Conservation (phyloP, 768 basidiomycete genomes). For the Termitomyces sp. region DNA sequence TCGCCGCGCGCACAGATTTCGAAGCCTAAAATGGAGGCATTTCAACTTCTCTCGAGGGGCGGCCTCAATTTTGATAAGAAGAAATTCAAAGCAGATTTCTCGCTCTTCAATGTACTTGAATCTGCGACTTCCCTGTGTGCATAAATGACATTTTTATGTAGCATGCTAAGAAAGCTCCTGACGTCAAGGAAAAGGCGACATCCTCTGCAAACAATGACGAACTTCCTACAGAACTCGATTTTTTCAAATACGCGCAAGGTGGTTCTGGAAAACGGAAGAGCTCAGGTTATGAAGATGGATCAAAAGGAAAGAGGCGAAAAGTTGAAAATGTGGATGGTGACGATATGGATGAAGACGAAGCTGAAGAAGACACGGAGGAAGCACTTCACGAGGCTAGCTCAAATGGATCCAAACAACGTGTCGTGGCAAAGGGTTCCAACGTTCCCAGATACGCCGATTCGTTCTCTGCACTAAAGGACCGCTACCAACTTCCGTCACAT, state of each 20-base stretch:
- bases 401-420: conserved; percentile 49
- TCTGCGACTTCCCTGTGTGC: not conserved
- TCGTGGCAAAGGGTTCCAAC: conserved; percentile 68
- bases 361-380: conserved; percentile 15
- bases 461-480: conserved; percentile 54
- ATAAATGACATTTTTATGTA: conserved; percentile 8
- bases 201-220: conserved; percentile 29
- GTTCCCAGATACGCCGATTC: conserved; percentile 54
- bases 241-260: conserved; percentile 81
- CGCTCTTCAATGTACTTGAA: conserved; percentile 57
- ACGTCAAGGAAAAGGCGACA: conserved; percentile 11
- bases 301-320: conserved; percentile 29
- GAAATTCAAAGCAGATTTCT: conserved; percentile 62
- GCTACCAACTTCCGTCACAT: conserved; percentile 53
- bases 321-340: conserved; percentile 24
- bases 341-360: conserved; percentile 16
- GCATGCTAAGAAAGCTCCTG: conserved; percentile 11
- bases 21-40: conserved; percentile 65
- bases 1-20: not conserved
- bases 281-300: conserved; percentile 12
- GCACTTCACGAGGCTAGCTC: conserved; percentile 13
- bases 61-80: conserved; percentile 78
- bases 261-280: conserved; percentile 48
- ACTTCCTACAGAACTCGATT: conserved; percentile 79
- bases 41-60: conserved; percentile 85